Base-by-base conservation (phyloP, 129 eudicot genomes). In the Centrapalus pauciflorus region DNA sequence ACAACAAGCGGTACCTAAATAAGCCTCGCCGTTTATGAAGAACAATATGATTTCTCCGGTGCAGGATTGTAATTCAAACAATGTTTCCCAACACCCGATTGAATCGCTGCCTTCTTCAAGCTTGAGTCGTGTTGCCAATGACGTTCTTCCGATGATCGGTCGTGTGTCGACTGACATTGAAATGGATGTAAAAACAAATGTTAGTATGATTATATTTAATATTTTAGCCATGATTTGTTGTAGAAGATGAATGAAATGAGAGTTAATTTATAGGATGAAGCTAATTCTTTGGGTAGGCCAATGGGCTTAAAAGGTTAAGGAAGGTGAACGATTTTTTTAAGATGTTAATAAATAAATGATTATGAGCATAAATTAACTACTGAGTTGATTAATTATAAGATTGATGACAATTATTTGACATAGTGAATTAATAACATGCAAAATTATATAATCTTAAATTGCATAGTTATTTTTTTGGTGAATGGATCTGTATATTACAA, bases 1-100 rank as follows among this genome's bases (percentile, higher is more conserved):
- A 46, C 95, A 87, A 54, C 95, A 87, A 17, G 62, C 76, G 0
- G 41, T 76, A 20, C 90, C 90, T 2, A 87, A 69, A 64, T 76
- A 81, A 0, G 95, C 70, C 52, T 87, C 87, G 0, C 95, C 87
- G 9, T 87, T 82, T 30, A 81, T 26, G 64, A 87, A 87, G 79
- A 87, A 88, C 3, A 79, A 74, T 14, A 88, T 69, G n/a, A 88
- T 77, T 51, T 81, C 95, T 2, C 88, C 88, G 0, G 79, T 84
- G 75, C 91, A 88, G 0, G 96, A 67, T 51, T 84, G 96, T 32
- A 88, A 86, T 61, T 84, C 80, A 16, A 84, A 72, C 73, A 84
- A 55, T 0, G 96, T 75, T 4, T 74, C 96, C 91, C 96, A 84
- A 38, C 96, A 88, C 49, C 70, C 60, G 0, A 34, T 16, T 25